These are phyloP conservation scores for Populus trichocarpa DNA, from an alignment of 441 rosid genomes.

Conservation along the genomic window DNA sequence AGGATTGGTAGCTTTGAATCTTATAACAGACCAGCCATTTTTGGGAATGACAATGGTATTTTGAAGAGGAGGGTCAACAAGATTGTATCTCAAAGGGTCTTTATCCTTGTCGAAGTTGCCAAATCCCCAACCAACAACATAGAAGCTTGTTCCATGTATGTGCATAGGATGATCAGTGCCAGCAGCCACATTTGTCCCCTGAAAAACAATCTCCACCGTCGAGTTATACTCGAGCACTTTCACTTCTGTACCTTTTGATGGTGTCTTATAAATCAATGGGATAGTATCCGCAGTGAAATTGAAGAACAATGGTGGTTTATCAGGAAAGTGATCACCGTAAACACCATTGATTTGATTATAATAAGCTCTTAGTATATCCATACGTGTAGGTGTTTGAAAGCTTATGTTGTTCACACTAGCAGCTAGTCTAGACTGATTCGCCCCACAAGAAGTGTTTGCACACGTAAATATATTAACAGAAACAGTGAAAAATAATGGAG, in stretches of 20 bases:
- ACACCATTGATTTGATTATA: slow-evolving; percentile 31
- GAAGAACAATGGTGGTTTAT: slow-evolving; percentile 24
- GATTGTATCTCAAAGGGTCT: slow-evolving; percentile 28
- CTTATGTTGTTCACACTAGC: slow-evolving; percentile 49
- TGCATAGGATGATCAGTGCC: slow-evolving; percentile 50
- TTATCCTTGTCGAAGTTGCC: slow-evolving; percentile 38
- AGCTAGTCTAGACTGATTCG: slow-evolving; percentile 19
- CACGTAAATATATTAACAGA: slow-evolving; percentile 28
- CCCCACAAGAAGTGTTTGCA: slow-evolving; percentile 22
- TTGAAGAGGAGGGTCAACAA: slow-evolving; percentile 46
- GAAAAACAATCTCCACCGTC: slow-evolving; percentile 44
- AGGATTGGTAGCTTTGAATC: slow-evolving; percentile 47
- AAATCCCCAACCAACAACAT: slow-evolving; percentile 42
- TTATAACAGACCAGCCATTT: slow-evolving; percentile 45
- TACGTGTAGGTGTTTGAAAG: slow-evolving; percentile 28
- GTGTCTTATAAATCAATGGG: slow-evolving; percentile 12
- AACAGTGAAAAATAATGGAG: slow-evolving; percentile 21
- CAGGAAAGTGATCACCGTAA: slow-evolving; percentile 30
- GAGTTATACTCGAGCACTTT: slow-evolving; percentile 29
- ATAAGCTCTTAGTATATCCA: slow-evolving; percentile 46
- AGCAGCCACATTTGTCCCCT: slow-evolving; percentile 33
- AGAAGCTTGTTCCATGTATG: slow-evolving; percentile 49
- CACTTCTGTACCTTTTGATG: slow-evolving; percentile 34
- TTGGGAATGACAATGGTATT: slow-evolving; percentile 43
- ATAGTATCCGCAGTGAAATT: slow-evolving; percentile 32